Evolutionary conservation across 1,284 basidiomycete species (phyloP).

Genomic region (Athelia sp.): DNA sequence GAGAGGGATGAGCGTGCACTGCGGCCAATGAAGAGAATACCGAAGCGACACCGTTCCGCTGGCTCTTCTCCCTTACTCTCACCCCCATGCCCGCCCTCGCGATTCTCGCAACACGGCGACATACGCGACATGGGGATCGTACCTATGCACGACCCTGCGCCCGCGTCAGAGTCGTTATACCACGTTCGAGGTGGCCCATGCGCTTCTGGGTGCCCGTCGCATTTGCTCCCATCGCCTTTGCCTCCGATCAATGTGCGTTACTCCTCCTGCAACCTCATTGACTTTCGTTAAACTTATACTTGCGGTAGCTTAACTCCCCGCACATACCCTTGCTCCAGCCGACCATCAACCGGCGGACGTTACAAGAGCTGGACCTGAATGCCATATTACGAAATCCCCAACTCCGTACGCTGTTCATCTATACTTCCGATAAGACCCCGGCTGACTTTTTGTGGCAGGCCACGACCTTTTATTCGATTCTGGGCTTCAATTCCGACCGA

Average conservation of each 20-base stretch:
- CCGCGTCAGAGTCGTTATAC: conserved; percentile 38
- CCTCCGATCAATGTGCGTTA: conserved; percentile 10
- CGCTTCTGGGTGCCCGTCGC: conserved; percentile 22
- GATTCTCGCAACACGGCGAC: conserved; percentile 35
- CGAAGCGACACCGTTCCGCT: conserved; percentile 6
- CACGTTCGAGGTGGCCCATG: conserved; percentile 15
- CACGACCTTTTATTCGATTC: conserved; percentile 90
- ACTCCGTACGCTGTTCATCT: conserved; percentile 57
- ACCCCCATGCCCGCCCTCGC: conserved; percentile 25
- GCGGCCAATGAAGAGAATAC: not conserved
- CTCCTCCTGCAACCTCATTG: not conserved
- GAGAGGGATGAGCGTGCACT: not conserved
- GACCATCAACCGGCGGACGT: conserved; percentile 77
- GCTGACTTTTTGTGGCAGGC: conserved; percentile 37
- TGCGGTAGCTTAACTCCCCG: conserved; percentile 25
- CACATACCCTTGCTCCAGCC: conserved; percentile 69
- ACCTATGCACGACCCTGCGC: conserved; percentile 39
- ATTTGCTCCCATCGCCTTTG: conserved; percentile 20
- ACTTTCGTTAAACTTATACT: not conserved
- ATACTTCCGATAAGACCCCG: conserved; percentile 13
- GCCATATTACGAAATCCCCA: conserved; percentile 87
- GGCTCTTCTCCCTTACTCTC: conserved; percentile 17
- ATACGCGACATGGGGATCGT: conserved; percentile 49
- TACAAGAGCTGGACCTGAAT: conserved; percentile 82
- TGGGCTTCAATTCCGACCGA: conserved; percentile 69